Base-by-base conservation (phyloP, 306 rosid genomes). In the Urtica urens region DNA sequence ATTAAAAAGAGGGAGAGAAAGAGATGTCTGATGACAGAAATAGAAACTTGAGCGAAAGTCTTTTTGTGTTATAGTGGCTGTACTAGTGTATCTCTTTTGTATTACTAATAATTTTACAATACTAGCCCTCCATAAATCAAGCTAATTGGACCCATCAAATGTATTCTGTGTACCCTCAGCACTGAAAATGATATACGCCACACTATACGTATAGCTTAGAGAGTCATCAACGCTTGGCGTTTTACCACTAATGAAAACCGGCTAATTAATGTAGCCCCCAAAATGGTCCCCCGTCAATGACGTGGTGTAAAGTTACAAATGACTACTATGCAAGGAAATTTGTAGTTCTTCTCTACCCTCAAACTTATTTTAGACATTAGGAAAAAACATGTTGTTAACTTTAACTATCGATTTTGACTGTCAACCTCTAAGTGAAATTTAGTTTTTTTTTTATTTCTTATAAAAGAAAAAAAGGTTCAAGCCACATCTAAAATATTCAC, bases 211-310 rank as follows among this genome's bases (percentile, higher is more conserved):
- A 60, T 11, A 18, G 55, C n/a, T 20, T 57, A 37, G 39, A 51
- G 14, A 31, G 10, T 59, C 40, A 23, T 49, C 7, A 17, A 29
- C 18, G 23, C 51, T 4, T 24, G 17, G 29, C 17, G 24, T 35
- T 43, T 8, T 31, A 4, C 19, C 63, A 20, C 55, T 37, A 42
- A 28, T 47, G 25, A 38, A n/a, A 55, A 44, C 64, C 60, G 53
- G 53, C 64, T 59, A 43, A 65, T 71, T 44, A 71, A 59, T 25
- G 26, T 23, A 18, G 13, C 55, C 26, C 23, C 22, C 34, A 26
- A n/a, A 7, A 8, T 43, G 51, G 53, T 19, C 54, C 53, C 11
- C 33, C 40, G 23, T 39, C 7, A 1, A 34, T 20, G 15, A 34
- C 37, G 10, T 21, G 35, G n/a, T n/a, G n/a, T n/a, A n/a, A n/a